These are phyloP conservation scores for Polyporus tsugae DNA, from an alignment of 1,284 basidiomycete genomes.

Conservation along the genomic window DNA sequence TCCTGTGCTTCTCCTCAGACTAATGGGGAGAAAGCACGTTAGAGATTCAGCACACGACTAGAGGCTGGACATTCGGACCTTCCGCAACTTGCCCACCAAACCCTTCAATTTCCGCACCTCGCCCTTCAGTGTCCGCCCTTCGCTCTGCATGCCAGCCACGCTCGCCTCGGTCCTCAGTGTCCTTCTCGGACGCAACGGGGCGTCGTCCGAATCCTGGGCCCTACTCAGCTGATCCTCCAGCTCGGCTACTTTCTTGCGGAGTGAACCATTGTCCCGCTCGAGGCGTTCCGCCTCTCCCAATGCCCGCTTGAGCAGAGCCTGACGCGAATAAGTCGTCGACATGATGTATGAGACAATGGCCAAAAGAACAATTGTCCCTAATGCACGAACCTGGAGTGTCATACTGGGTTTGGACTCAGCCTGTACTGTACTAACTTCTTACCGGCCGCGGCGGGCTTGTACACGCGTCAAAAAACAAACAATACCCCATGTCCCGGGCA, in stretches of 20 bases:
- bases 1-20: constrained; percentile 41
- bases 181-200: constrained; percentile 38
- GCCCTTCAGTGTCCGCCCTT: constrained; percentile 37
- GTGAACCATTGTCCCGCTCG: constrained; percentile 30
- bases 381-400: constrained; percentile 9
- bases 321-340: not conserved
- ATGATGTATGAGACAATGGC: not conserved
- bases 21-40: constrained; percentile 12
- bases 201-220: constrained; percentile 38
- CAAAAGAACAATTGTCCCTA: too few species aligned
- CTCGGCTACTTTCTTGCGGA: constrained; percentile 38
- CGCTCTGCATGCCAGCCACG: constrained; percentile 32
- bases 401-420: too few species aligned
- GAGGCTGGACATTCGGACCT: constrained; percentile 32
- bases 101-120: constrained; percentile 38
- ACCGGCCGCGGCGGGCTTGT: too few species aligned
- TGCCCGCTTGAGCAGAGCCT: constrained; percentile 40
- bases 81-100: constrained; percentile 39
- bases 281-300: constrained; percentile 32
- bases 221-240: constrained; percentile 39
- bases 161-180: constrained; percentile 32
- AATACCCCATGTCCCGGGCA: too few species aligned
- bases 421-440: too few species aligned
- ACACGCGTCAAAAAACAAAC: too few species aligned
- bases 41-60: not conserved